Conservation (phyloP, 768 basidiomycete species). For the Hypholoma fasciculare region DNA sequence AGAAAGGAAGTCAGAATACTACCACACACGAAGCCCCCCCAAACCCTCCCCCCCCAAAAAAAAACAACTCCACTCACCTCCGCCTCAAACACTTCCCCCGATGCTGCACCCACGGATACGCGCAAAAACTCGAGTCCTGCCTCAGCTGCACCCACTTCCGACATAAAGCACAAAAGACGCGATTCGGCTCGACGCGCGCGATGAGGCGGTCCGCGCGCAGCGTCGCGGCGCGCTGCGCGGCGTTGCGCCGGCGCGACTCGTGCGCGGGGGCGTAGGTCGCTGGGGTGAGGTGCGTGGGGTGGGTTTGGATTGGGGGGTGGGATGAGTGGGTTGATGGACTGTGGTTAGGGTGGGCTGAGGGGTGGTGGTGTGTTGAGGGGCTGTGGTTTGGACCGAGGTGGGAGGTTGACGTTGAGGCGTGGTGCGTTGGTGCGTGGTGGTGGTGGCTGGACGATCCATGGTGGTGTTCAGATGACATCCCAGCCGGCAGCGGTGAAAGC, state of each 20-base stretch:
- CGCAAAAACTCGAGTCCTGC: slow-evolving; percentile 77
- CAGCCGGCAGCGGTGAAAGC: neutral
- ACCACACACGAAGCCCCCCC: no score
- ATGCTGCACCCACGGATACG: slow-evolving; percentile 83
- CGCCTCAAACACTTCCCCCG: slow-evolving; percentile 73
- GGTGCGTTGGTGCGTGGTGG: no score
- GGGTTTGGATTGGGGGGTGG: neutral
- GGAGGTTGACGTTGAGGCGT: no score
- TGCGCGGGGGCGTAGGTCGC: slow-evolving; percentile 55
- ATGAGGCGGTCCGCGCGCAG: slow-evolving; percentile 67
- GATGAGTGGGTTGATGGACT: neutral
- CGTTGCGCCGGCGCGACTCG: slow-evolving; percentile 72
- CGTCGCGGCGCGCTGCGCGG: slow-evolving; percentile 75
- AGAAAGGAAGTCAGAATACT: no score
- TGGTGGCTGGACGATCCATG: no score
- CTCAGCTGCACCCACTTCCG: slow-evolving; percentile 83
- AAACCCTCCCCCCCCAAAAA: no score
- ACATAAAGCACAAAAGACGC: slow-evolving; percentile 75
- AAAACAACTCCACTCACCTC: slow-evolving; percentile 45
- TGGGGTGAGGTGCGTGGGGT: slow-evolving; percentile 47
- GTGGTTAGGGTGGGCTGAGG: no score
- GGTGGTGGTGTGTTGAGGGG: neutral
- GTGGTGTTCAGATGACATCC: no score
- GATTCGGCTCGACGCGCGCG: slow-evolving; percentile 68
- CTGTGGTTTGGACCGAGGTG: no score